phyloP scores from a whole-genome alignment of 805 yeast genomes.

The Candida chilensis region DNA sequence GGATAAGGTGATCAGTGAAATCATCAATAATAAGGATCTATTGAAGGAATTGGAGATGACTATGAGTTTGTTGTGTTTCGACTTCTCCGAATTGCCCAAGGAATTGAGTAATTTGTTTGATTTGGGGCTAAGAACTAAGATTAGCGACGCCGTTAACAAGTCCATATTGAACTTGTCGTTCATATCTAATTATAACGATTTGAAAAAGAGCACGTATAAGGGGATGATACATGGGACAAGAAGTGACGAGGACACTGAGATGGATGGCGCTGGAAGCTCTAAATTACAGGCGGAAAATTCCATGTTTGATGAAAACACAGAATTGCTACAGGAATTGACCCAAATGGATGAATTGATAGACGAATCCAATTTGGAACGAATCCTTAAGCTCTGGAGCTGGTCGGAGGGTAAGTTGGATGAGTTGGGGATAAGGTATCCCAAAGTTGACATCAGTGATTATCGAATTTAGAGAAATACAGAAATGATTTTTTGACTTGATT shows the following conservation, averaged over 20 bases:
- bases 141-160: slow-evolving; percentile 64
- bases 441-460: slow-evolving; percentile 11
- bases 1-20: slow-evolving; percentile 52
- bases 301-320: no score
- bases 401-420: slow-evolving; percentile 45
- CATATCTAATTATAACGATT: slow-evolving; percentile 9
- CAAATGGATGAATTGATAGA: not conserved
- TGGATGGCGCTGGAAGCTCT: slow-evolving; percentile 3
- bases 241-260: slow-evolving; percentile 1
- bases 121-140: slow-evolving; percentile 48
- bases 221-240: slow-evolving; percentile 1
- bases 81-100: slow-evolving; percentile 39
- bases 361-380: slow-evolving; percentile 38
- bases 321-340: not conserved
- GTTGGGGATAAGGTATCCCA: slow-evolving; percentile 21
- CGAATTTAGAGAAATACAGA: not conserved
- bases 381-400: slow-evolving; percentile 56
- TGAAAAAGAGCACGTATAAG: slow-evolving; percentile 1
- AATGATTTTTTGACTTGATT: not conserved
- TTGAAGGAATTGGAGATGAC: slow-evolving; percentile 72
- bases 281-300: no score
- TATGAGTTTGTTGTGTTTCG: slow-evolving; percentile 68
- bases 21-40: slow-evolving; percentile 46
- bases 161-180: slow-evolving; percentile 38
- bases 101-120: slow-evolving; percentile 49